Evolutionary conservation across 1,284 basidiomycete species (phyloP), one percentile per base, ranked within the genome.

Genomic region (Pseudomicrostroma phylloplanum): DNA sequence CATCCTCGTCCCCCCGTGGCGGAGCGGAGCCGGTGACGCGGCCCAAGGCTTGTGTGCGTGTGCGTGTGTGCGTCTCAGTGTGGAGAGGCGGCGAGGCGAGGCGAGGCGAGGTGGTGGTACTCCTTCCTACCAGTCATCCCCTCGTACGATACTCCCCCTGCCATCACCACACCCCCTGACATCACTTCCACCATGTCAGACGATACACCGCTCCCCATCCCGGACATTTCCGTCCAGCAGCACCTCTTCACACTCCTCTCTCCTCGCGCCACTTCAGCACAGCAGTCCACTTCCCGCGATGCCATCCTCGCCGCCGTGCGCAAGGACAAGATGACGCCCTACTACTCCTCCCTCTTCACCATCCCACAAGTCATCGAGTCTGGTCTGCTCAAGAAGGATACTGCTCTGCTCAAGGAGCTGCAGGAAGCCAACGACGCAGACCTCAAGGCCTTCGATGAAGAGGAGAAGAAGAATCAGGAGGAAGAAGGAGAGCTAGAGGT

Each of bases 401-500:
- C 85, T 3, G 76, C 82, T 0, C 80, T 94, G 6, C 83, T 94
- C 1, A 82, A 84, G 15, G 80, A 82, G 25, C 85, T 97, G 79
- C 86, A 91, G 74, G 84, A 85, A 61, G 85, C 85, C 59, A 97
- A 97, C 80, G 81, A 84, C 59, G 86, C 85, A 48, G 86, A 90
- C 74, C 84, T 97, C 25, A 84, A 86, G 64, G 85, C 85, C 67
- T 82, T 97, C 8, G 89, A 96, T 59, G 86, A 87, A 67, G 84
- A 89, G 65, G 83, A 96, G 56, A 86, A 85, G 69, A 90, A 93
- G 71, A 92, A 92, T 0, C 85, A 92, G 81, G 89, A 91, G 82
- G 91, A 88, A 11, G 88, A 93, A 75, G 94, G 93, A 57, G 93
- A 97, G 81, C 89, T 88, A 9, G 94, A 98, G 79, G 89, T 97